A percentile compares a stretch with the other conserved stretches of the same genome.
These are phyloP conservation scores for Wallacemonas sp. DNA, from an alignment of 208 protist species.

Conservation along the genomic window DNA sequence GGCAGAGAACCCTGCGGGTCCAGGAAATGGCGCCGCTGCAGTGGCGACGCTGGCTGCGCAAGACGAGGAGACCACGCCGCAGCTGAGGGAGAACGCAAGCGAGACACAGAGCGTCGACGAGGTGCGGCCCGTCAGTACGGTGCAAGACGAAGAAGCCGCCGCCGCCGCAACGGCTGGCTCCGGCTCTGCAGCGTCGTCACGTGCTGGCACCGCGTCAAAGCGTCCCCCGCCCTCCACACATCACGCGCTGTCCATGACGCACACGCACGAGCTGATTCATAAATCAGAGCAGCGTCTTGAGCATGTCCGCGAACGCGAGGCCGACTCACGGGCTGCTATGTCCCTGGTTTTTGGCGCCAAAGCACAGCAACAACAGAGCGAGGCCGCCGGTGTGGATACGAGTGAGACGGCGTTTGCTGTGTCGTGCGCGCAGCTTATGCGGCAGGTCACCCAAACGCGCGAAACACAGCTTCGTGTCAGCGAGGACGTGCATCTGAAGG, in stretches of 20 bases:
- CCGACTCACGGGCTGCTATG: neutral
- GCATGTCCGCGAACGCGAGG: conserved; percentile 15
- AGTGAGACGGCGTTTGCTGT: conserved; percentile 26
- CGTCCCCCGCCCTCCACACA: too few species aligned
- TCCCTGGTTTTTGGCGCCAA: neutral
- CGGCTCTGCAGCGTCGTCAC: too few species aligned
- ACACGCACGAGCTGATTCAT: conserved; percentile 20
- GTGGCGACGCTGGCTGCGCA: too few species aligned
- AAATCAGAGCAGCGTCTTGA: conserved; percentile 28
- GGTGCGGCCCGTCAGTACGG: too few species aligned
- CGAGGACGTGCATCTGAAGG: conserved; percentile 24
- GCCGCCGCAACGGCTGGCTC: neutral
- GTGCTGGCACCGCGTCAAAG: too few species aligned
- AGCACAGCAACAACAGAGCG: too few species aligned
- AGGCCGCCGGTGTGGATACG: neutral
- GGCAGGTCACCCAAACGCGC: conserved; percentile 24
- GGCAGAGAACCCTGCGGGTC: too few species aligned
- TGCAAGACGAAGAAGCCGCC: neutral
- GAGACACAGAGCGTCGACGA: neutral
- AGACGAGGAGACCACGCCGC: conserved; percentile 12
- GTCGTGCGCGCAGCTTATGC: conserved; percentile 34
- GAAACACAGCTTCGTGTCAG: conserved; percentile 24
- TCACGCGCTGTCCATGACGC: neutral
- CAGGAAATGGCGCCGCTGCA: too few species aligned
- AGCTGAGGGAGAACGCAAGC: neutral